Conservation (phyloP, 2,329 filamentous ascomycete species). For the Colletotrichum australisinense region DNA sequence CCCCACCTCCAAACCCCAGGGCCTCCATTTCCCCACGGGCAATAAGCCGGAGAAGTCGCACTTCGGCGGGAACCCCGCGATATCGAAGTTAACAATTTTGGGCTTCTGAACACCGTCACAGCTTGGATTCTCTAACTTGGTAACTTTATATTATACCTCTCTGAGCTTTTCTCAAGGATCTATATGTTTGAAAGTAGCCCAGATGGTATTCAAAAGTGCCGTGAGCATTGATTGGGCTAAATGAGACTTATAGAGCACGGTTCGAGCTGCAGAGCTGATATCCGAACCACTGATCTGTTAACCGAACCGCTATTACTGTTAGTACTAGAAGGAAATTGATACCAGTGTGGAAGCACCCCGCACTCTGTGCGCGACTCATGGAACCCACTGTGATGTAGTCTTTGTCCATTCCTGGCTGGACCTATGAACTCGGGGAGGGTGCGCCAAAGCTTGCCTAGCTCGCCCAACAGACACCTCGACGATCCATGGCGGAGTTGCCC, state of each 20-base stretch:
- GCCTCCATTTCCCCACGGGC: conserved; percentile 21
- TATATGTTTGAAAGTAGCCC: background rate
- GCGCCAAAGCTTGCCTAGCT: conserved; percentile 8
- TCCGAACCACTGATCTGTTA: no score
- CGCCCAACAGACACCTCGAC: background rate
- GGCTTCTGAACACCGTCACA: background rate
- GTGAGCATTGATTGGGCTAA: no score
- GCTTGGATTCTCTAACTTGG: no score
- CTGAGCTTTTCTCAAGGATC: background rate
- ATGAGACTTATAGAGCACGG: no score
- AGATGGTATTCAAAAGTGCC: no score
- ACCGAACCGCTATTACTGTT: no score
- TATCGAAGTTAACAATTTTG: background rate
- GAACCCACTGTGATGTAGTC: background rate
- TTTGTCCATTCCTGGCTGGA: background rate
- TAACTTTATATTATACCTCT: no score
- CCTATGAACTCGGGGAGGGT: background rate
- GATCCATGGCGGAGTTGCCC: conserved; percentile 15
- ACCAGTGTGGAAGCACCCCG: conserved; percentile 5
- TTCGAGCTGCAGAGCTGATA: no score
- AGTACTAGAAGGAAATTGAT: background rate
- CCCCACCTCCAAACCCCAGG: conserved; percentile 10
- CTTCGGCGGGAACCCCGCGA: conserved; percentile 27
- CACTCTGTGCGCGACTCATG: background rate
- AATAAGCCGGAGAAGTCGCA: conserved; percentile 21